Evolutionary conservation across 805 yeast species (phyloP).

Genomic region (Yarrowia sp.): DNA sequence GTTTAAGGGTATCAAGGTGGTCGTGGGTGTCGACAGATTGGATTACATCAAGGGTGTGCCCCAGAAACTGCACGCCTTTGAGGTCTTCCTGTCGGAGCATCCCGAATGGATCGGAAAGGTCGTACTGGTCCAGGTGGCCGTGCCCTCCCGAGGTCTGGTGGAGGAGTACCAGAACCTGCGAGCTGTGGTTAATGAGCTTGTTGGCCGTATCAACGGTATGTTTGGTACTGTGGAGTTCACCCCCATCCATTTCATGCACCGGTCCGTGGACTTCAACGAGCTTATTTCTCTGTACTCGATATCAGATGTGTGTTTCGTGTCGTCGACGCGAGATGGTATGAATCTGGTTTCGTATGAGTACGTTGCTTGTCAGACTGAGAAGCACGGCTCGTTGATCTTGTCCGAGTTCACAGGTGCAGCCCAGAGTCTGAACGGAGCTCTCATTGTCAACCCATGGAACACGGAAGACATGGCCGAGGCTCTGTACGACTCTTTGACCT

Average conservation of each 20-base stretch:
- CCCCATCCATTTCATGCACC: slow-evolving; percentile 96
- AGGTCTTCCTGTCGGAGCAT: slow-evolving; percentile 86
- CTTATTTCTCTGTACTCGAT: slow-evolving; percentile 84
- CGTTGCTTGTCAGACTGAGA: slow-evolving; percentile 90
- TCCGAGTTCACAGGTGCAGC: slow-evolving; percentile 99
- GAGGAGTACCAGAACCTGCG: slow-evolving; percentile 95
- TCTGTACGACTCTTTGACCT: slow-evolving; percentile 82
- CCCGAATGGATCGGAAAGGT: slow-evolving; percentile 99
- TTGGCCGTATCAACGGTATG: slow-evolving; percentile 94
- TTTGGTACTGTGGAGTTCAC: slow-evolving; percentile 97
- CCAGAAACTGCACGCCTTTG: slow-evolving; percentile 95
- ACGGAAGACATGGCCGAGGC: slow-evolving; percentile 88
- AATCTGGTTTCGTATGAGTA: slow-evolving; percentile 95
- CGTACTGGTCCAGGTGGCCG: slow-evolving; percentile 94
- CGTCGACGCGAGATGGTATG: slow-evolving; percentile 98
- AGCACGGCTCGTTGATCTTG: slow-evolving; percentile 83
- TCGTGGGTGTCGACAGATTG: slow-evolving; percentile 95
- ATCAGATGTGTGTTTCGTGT: slow-evolving; percentile 89
- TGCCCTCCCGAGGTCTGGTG: slow-evolving; percentile 96
- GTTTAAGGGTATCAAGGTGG: slow-evolving; percentile 77
- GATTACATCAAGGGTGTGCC: slow-evolving; percentile 99
- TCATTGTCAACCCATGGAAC: slow-evolving; percentile 97
- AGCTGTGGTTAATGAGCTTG: slow-evolving; percentile 93
- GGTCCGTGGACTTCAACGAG: slow-evolving; percentile 88
- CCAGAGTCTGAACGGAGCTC: slow-evolving; percentile 91